Conservation (phyloP, 305 asterid species). For the Euphrasia arctica region DNA sequence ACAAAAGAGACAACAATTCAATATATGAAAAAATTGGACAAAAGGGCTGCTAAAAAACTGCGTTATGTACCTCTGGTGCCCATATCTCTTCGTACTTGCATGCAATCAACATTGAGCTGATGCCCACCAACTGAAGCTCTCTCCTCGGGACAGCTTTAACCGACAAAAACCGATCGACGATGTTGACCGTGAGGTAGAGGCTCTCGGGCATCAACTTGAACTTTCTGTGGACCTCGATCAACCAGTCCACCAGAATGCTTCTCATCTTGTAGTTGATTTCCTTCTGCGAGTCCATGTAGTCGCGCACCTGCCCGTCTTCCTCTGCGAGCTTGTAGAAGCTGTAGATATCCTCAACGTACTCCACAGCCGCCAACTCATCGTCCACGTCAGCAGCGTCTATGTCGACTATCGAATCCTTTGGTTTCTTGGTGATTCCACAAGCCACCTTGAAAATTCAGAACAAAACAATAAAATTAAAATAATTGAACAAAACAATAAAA, state of each 20-base stretch:
- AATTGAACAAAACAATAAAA: too few species aligned
- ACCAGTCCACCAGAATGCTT: slow-evolving; percentile 82
- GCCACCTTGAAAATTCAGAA: slow-evolving; percentile 35
- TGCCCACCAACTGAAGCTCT: slow-evolving; percentile 89
- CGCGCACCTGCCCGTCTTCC: slow-evolving; percentile 48
- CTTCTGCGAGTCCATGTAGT: slow-evolving; percentile 66
- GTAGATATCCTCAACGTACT: slow-evolving; percentile 58
- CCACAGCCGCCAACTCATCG: slow-evolving; percentile 54
- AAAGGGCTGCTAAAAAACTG: not conserved
- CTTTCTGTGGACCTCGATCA: slow-evolving; percentile 79
- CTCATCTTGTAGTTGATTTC: slow-evolving; percentile 81
- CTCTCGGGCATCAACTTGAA: slow-evolving; percentile 72
- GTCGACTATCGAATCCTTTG: slow-evolving; percentile 34
- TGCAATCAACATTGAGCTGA: slow-evolving; percentile 85
- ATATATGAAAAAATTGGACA: not conserved
- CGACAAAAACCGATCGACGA: slow-evolving; percentile 69
- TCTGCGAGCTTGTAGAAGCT: slow-evolving; percentile 42
- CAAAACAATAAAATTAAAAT: not conserved
- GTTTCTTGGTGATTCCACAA: slow-evolving; percentile 39
- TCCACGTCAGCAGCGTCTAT: slow-evolving; percentile 47
- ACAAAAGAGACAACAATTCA: slow-evolving; percentile 33
- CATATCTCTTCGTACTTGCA: slow-evolving; percentile 95
- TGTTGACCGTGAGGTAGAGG: slow-evolving; percentile 60
- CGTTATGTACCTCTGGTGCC: slow-evolving; percentile 76
- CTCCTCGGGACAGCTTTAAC: slow-evolving; percentile 46